These are phyloP conservation scores for Neurospora pannonica DNA, from an alignment of 495 filamentous ascomycete species.

Conservation along the genomic window DNA sequence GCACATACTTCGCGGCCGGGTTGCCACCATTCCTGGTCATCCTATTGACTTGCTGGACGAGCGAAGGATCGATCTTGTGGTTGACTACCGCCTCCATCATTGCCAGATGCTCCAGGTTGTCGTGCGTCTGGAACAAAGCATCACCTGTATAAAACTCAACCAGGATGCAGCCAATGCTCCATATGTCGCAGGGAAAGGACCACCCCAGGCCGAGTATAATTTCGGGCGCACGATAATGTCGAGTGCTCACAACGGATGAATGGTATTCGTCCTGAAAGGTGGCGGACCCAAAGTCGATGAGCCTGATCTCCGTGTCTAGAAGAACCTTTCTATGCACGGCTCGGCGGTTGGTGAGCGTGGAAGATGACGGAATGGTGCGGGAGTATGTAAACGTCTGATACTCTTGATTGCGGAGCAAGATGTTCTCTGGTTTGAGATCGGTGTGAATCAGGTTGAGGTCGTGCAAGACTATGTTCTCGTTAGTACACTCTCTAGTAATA, in stretches of 20 bases:
- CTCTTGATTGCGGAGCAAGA: constrained; percentile 76
- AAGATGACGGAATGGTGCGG: constrained; percentile 86
- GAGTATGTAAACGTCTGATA: constrained; percentile 98
- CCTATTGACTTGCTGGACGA: constrained; percentile 67
- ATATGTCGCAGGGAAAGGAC: constrained; percentile 97
- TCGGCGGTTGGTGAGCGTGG: constrained; percentile 61
- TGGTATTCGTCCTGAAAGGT: constrained; percentile 99
- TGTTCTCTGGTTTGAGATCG: constrained; percentile 97
- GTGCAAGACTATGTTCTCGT: constrained; percentile 62
- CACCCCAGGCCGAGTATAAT: constrained; percentile 95
- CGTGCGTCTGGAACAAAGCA: constrained; percentile 94
- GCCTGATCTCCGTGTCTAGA: constrained; percentile 87
- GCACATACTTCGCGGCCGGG: constrained; percentile 69
- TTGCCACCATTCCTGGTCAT: constrained; percentile 58
- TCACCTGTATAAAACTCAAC: constrained; percentile 99
- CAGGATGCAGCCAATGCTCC: constrained; percentile 97
- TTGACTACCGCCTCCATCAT: constrained; percentile 97
- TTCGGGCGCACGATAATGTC: constrained; percentile 93
- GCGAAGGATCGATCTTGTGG: constrained; percentile 57
- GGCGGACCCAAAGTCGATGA: constrained; percentile 96
- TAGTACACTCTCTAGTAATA: constrained; percentile 12
- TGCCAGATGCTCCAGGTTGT: constrained; percentile 95
- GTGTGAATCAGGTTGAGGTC: constrained; percentile 98
- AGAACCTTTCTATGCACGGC: constrained; percentile 81
- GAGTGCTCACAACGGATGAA: constrained; percentile 90